Percentiles rank a stretch among this genome's conserved stretches.
phyloP scores from a whole-genome alignment of 805 yeast species.

The Kodamaea kaohsiungensis region DNA sequence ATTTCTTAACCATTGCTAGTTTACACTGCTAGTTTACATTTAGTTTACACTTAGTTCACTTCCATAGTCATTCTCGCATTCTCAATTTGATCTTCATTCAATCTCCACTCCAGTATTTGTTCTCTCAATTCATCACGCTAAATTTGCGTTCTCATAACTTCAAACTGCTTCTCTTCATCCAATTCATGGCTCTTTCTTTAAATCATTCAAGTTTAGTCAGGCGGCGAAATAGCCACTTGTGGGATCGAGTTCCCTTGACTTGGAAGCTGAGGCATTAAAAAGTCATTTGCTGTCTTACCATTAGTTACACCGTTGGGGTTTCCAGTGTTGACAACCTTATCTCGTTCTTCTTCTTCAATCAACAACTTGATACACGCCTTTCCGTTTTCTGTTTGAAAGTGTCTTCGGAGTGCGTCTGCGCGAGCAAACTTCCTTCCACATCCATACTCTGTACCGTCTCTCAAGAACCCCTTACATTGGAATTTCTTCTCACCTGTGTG shows the following conservation, averaged over 20 bases:
- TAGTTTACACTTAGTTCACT: neutral
- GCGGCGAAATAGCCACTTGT: constrained; percentile 42
- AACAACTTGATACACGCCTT: constrained; percentile 41
- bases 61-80: neutral
- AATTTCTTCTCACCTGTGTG: constrained; percentile 76
- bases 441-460: constrained; percentile 39
- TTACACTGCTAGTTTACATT: neutral
- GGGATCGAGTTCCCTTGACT: constrained; percentile 21
- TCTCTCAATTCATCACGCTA: too few species aligned
- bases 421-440: constrained; percentile 49
- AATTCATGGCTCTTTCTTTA: too few species aligned
- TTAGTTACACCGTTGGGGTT: constrained; percentile 10
- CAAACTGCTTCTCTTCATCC: too few species aligned
- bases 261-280: constrained; percentile 7
- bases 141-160: too few species aligned
- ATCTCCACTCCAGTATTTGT: neutral
- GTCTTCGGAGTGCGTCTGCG: constrained; percentile 47
- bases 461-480: constrained; percentile 66
- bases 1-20: neutral
- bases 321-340: constrained; percentile 16
- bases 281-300: constrained; percentile 11
- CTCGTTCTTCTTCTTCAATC: constrained; percentile 43
- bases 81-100: neutral
- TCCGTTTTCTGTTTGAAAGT: constrained; percentile 50
- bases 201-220: constrained; percentile 23